Evolutionary conservation across 192 early-diverging fungal genomes (phyloP).

Genomic region (Dimargaris xerosporica): DNA sequence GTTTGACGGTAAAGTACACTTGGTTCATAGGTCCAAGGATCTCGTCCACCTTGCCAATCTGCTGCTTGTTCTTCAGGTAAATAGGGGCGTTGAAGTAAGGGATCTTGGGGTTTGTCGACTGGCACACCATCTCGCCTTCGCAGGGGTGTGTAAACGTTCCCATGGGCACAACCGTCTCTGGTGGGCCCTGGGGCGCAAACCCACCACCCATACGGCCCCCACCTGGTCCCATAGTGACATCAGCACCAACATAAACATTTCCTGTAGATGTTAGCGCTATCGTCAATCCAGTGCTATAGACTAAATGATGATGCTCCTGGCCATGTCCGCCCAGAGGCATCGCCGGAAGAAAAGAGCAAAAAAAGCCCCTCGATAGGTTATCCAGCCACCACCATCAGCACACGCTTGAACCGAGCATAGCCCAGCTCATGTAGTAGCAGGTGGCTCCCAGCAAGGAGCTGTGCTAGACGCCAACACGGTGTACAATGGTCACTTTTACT

Average conservation of each 20-base stretch:
- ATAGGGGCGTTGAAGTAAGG: slow-evolving; percentile 99
- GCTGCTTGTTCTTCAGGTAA: slow-evolving; percentile 94
- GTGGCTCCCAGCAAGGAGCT: neutral
- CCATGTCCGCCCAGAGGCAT: too few species aligned
- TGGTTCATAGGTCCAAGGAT: slow-evolving; percentile 96
- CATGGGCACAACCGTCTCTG: slow-evolving; percentile 64
- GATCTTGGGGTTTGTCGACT: slow-evolving; percentile 74
- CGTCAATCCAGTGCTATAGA: neutral
- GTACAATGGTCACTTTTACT: neutral
- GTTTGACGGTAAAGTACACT: slow-evolving; percentile 94
- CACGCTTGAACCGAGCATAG: neutral
- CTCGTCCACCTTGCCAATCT: slow-evolving; percentile 98
- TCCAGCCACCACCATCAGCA: neutral
- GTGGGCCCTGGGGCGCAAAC: slow-evolving; percentile 48
- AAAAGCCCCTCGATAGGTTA: neutral
- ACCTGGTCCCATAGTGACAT: slow-evolving; percentile 10
- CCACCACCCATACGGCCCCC: slow-evolving; percentile 33
- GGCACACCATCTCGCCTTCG: slow-evolving; percentile 96
- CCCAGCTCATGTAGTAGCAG: neutral
- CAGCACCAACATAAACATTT: slow-evolving; percentile 3
- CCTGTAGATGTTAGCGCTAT: neutral
- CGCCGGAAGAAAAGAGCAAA: neutral
- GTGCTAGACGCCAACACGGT: neutral
- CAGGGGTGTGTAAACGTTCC: slow-evolving; percentile 87
- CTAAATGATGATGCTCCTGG: neutral